Base-by-base conservation (phyloP, 2,329 filamentous ascomycete species). In the Microsporum canis region DNA sequence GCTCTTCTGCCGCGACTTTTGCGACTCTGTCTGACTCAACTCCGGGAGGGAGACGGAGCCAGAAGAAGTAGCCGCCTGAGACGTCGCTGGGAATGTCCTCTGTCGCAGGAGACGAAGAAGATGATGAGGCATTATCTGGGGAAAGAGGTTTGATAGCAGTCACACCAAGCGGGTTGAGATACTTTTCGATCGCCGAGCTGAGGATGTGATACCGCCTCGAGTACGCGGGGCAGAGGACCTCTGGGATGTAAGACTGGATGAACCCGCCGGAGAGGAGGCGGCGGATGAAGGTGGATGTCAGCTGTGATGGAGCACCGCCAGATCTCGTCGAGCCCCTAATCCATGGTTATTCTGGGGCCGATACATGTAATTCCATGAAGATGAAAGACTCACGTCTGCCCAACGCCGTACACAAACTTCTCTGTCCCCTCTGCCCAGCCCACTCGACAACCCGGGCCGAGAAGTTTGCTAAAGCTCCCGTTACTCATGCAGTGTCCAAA, bases 401-500 rank as follows among this genome's bases (percentile, higher is more conserved):
- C 80, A n/a, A 86, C 72, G 10, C 80, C 83, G 68, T 79, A 80
- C 3, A 80, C 79, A 61, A 88, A 74, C 66, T 82, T 84, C 59
- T 80, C 77, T 4, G 84, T 86, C 0, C 82, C 87, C 71, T 96
- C 90, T 1, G 85, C 83, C 91, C 91, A 97, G n/a, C 92, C 92
- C 0, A 88, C 91, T 10, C 92, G 81, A 58, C 88, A 75, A 0
- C 92, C 94, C 0, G 92, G 91, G 0, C 84, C 90, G 33, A 85
- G 81, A 41, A 97, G 84, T 73, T 99, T 99, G 71, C 85, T 89
- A 73, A 97, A 97, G 5, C 87, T 90, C 27, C 88, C 91, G 71
- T 97, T 97, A 68, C 88, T 91, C 39, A 91, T 78, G 7, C 84
- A 82, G 71, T 97, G 86, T 8, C 92, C 91, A 70, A 92, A 96